Conservation (phyloP, 1,284 basidiomycete species). For the Sanguinoderma infundibulare region DNA sequence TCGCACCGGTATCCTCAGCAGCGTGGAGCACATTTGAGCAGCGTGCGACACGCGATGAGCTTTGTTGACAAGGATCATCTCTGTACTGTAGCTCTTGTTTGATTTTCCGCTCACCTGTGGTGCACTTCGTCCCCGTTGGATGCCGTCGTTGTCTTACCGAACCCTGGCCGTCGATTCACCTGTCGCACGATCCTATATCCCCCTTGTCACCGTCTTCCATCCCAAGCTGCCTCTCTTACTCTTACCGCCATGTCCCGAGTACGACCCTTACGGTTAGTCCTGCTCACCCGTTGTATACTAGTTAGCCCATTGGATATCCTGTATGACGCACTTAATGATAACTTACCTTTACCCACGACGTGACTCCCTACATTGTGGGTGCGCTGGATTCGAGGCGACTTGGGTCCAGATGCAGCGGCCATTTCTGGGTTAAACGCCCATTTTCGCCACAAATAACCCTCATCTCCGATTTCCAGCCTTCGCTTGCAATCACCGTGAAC, state of each 20-base stretch:
- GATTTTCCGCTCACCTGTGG: neutral
- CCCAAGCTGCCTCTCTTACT: neutral
- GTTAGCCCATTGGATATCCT: constrained; percentile 1
- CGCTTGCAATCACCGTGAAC: too few relatives aligned
- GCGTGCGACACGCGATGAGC: neutral
- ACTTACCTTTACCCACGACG: constrained; percentile 13
- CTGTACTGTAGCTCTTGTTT: neutral
- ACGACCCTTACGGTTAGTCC: neutral
- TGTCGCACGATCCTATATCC: neutral
- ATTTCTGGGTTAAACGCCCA: too few relatives aligned
- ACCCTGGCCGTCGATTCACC: neutral
- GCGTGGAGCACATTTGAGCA: constrained; percentile 41
- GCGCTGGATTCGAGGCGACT: too few relatives aligned
- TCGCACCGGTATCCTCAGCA: constrained; percentile 59
- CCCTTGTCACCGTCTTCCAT: neutral
- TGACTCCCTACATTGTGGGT: neutral
- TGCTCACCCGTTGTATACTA: neutral
- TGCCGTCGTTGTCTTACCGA: neutral
- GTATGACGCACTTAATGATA: constrained; percentile 14
- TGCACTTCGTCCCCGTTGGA: neutral
- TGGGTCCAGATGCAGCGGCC: too few relatives aligned
- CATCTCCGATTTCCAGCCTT: too few relatives aligned
- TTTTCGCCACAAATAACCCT: too few relatives aligned
- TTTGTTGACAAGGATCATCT: neutral
- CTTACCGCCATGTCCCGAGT: neutral